These are phyloP conservation scores for Coniferiporia sulphurascens DNA, from an alignment of 1,284 basidiomycete species.

Conservation along the genomic window DNA sequence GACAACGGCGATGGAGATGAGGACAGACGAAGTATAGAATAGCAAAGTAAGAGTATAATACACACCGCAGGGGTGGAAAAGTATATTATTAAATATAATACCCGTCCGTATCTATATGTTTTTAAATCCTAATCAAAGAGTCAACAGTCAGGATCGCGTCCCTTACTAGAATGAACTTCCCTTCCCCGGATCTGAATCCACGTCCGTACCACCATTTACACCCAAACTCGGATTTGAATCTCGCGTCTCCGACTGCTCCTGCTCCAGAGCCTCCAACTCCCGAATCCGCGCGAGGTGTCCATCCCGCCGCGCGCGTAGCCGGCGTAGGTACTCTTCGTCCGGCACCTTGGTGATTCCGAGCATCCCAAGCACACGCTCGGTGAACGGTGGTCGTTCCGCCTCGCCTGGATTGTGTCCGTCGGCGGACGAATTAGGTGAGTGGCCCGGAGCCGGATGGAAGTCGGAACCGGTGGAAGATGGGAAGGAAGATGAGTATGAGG, in stretches of 20 bases:
- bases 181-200: neutral
- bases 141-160: too few species aligned
- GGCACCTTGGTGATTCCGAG: constrained; percentile 51
- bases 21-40: too few species aligned
- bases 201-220: neutral
- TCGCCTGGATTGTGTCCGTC: constrained; percentile 13
- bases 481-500: neutral
- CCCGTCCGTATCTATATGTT: too few species aligned
- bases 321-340: constrained; percentile 58
- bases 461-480: constrained; percentile 7
- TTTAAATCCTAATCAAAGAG: too few species aligned
- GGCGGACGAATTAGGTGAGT: neutral
- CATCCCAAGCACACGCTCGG: constrained; percentile 34
- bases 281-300: constrained; percentile 47
- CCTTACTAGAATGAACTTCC: neutral
- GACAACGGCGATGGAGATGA: too few species aligned
- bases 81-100: too few species aligned
- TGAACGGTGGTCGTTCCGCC: constrained; percentile 17
- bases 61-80: too few species aligned
- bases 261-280: constrained; percentile 44
- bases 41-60: too few species aligned
- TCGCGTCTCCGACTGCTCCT: constrained; percentile 28
- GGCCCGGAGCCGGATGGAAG: neutral
- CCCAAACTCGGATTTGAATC: neutral
- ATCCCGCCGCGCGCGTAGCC: constrained; percentile 49